Percentiles rank a stretch among this genome's conserved stretches.
Evolutionary conservation across 768 basidiomycete genomes (phyloP).

Genomic region (Phallus indusiatus): DNA sequence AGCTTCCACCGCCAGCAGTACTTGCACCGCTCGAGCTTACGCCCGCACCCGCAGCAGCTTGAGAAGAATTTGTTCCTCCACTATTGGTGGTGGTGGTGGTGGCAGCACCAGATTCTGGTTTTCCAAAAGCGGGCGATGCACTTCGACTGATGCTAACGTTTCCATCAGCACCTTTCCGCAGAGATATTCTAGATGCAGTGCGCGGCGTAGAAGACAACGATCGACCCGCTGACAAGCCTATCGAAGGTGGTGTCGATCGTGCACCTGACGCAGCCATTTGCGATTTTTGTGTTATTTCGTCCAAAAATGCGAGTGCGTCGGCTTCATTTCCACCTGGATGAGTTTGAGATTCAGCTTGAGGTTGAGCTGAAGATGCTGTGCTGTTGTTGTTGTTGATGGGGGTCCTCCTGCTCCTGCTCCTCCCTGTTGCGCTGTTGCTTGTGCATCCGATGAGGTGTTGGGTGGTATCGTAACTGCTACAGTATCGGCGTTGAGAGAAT

Average conservation of each 20-base stretch:
- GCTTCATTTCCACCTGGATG: conserved; percentile 30
- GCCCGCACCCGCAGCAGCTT: conserved; percentile 9
- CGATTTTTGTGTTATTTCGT: conserved; percentile 91
- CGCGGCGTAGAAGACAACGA: conserved; percentile 53
- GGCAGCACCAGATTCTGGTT: conserved; percentile 15
- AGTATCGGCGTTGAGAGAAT: conserved; percentile 41
- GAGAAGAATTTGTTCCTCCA: conserved; percentile 17
- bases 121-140: conserved; percentile 13
- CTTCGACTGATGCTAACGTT: conserved; percentile 19
- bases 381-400: conserved; percentile 35
- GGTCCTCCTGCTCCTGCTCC: conserved; percentile 53
- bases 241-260: conserved; percentile 49
- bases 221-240: conserved; percentile 5
- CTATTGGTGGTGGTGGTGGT: conserved; percentile 15
- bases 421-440: conserved; percentile 17
- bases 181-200: conserved; percentile 11
- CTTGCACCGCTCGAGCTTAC: conserved; percentile 28
- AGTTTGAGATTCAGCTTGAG: conserved; percentile 8
- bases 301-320: conserved; percentile 85
- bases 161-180: conserved; percentile 10
- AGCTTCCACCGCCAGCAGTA: conserved; percentile 20
- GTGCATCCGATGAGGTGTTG: neutral
- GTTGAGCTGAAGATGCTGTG: conserved; percentile 16
- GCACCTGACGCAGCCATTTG: conserved; percentile 53
- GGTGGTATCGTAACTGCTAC: conserved; percentile 9